These are phyloP conservation scores for Paecilomyces fulvus DNA, from an alignment of 2,329 filamentous ascomycete genomes.

Conservation along the genomic window DNA sequence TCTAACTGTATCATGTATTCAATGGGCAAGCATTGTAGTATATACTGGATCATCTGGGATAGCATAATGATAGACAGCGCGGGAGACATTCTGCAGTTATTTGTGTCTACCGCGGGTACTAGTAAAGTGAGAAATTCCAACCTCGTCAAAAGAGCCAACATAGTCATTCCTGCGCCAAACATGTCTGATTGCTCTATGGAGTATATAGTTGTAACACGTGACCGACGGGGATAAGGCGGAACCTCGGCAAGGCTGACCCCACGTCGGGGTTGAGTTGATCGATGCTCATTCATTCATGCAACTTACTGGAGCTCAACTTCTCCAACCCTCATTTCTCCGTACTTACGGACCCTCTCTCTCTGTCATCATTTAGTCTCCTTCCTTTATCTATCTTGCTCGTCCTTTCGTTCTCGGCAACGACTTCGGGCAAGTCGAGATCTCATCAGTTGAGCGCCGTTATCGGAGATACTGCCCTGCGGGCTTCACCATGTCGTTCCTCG, in stretches of 20 bases:
- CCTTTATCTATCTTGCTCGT: not conserved
- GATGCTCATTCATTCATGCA: conserved; percentile 9
- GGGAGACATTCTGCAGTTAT: not conserved
- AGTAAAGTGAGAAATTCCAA: not conserved
- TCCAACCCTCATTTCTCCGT: not conserved
- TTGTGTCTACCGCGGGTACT: not conserved
- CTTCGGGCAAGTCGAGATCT: not conserved
- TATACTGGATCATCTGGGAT: not conserved
- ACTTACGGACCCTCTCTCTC: not conserved
- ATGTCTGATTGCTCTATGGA: not conserved
- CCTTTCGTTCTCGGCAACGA: not conserved
- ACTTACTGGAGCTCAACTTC: conserved; percentile 4
- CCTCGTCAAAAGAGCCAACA: not conserved
- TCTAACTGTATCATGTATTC: not conserved
- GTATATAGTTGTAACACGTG: conserved; percentile 10
- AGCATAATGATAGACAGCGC: not conserved
- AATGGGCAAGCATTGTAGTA: not conserved
- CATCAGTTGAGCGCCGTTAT: not conserved
- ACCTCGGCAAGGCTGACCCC: conserved; percentile 18
- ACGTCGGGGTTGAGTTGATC: conserved; percentile 7
- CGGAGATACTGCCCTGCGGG: not conserved
- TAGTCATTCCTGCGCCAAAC: not conserved
- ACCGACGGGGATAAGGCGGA: conserved; percentile 7
- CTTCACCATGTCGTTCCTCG: conserved; percentile 85
- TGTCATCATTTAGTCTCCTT: not conserved